Evolutionary conservation across 1,139 yeast genomes (phyloP), one percentile per base, ranked within the genome.

Genomic region (Saccharomyces hybrid): DNA sequence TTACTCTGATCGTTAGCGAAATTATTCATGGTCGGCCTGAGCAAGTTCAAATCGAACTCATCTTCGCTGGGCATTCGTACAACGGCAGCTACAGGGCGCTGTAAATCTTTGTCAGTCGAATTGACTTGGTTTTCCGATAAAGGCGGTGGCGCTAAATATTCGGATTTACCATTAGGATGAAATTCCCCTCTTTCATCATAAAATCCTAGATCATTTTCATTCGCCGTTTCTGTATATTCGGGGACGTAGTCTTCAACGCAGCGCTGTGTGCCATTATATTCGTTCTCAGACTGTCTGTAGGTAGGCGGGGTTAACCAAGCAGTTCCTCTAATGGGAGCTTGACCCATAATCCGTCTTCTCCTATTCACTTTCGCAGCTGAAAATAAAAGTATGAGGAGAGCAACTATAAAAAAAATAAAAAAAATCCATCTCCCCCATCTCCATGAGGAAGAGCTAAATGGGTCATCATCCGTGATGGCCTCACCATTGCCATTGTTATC

Each of bases 271-370:
- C 70, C 78, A 50, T 77, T 76, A 62, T 84, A 81, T 56, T 82
- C 84, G 54, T 75, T 76, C 63, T 87, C 89, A 3, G 93, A 80
- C 64, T 86, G 93, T 57, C 78, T 71, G 67, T 90, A 89, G n/a
- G 86, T 77, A 0, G 97, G 96, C 3, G 97, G 97, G 0, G 95
- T 85, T 78, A 90, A 80, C 95, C 97, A 90, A 8, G 88, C 81
- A 0, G 97, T 89, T 7, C 95, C 95, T 56, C 83, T 78, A 3
- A 89, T 75, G 0, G 97, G 97, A 31, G 77, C 77, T 46, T 76
- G 74, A 4, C 97, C 97, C 46, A 73, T 70, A 38, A 69, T 75
- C 1, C 80, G 74, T 65, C 97, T 77, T 56, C 78, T 76, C 52
- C 77, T 78, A 62, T 89, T 88, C 3, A 61, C 55, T 41, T 83